These are phyloP conservation scores for Inosperma sp. DNA, from an alignment of 768 basidiomycete species.

Conservation along the genomic window DNA sequence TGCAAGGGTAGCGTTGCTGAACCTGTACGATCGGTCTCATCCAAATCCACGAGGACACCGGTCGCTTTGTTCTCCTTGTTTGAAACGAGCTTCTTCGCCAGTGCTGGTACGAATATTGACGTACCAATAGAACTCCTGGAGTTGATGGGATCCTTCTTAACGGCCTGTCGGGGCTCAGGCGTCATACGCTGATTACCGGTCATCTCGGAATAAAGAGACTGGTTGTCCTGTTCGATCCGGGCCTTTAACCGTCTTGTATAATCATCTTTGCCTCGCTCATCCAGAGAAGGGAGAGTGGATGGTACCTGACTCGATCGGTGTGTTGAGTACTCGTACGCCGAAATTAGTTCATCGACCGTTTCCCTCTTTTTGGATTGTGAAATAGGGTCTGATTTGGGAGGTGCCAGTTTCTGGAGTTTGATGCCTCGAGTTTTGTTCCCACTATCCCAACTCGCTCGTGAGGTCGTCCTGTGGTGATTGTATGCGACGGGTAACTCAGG, in stretches of 20 bases:
- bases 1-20: slow-evolving; percentile 14
- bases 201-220: slow-evolving; percentile 60
- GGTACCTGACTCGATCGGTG: slow-evolving; percentile 33
- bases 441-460: slow-evolving; percentile 7
- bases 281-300: slow-evolving; percentile 40
- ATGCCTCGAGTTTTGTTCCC: slow-evolving; percentile 36
- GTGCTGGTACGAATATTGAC: slow-evolving; percentile 6
- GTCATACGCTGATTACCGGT: slow-evolving; percentile 57
- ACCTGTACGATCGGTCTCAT: slow-evolving; percentile 9
- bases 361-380: slow-evolving; percentile 42
- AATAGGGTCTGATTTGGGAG: slow-evolving; percentile 23
- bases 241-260: slow-evolving; percentile 15
- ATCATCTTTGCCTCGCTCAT: slow-evolving; percentile 21
- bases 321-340: slow-evolving; percentile 43
- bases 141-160: slow-evolving; percentile 37
- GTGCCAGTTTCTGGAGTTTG: slow-evolving; percentile 46
- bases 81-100: slow-evolving; percentile 3
- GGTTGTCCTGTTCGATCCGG: slow-evolving; percentile 21
- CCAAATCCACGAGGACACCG: slow-evolving; percentile 25
- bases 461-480: slow-evolving; percentile 17
- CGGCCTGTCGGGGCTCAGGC: slow-evolving; percentile 72
- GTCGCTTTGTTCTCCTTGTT: too few relatives aligned
- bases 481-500: slow-evolving; percentile 23
- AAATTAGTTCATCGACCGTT: slow-evolving; percentile 50
- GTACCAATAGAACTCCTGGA: slow-evolving; percentile 15